phyloP scores from a whole-genome alignment of 2,329 filamentous ascomycete species.

The Madurella fahalii region DNA sequence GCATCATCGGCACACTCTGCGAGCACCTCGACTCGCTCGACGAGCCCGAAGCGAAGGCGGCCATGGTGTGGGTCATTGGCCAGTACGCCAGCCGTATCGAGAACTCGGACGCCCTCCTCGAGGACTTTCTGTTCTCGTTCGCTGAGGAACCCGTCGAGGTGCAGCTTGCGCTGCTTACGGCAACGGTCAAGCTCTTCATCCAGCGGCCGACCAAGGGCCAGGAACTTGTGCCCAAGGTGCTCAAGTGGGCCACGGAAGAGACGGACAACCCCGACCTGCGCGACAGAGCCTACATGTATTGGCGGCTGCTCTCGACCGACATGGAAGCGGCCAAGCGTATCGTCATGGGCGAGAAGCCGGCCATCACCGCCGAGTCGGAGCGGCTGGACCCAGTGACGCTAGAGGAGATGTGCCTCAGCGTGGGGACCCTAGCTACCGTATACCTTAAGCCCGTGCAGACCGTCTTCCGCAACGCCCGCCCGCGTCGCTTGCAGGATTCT shows the following conservation, averaged over 20 bases:
- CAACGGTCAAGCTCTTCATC: conserved; percentile 96
- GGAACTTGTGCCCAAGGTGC: conserved; percentile 84
- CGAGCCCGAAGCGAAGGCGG: conserved; percentile 95
- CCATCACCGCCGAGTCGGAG: conserved; percentile 94
- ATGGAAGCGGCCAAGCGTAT: conserved; percentile 80
- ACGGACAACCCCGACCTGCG: conserved; percentile 98
- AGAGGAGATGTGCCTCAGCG: conserved; percentile 95
- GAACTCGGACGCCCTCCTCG: conserved; percentile 87
- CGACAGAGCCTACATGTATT: conserved; percentile 98
- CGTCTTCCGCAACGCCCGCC: conserved; percentile 86
- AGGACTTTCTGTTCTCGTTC: conserved; percentile 93
- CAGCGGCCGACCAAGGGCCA: conserved; percentile 93
- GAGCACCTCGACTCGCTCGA: conserved; percentile 95
- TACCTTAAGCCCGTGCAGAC: conserved; percentile 98
- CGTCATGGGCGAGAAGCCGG: conserved; percentile 96
- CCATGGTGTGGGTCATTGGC: conserved; percentile 99
- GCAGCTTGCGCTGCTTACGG: conserved; percentile 87
- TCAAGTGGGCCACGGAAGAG: conserved; percentile 98
- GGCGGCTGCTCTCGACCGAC: conserved; percentile 90
- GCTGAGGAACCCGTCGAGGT: conserved; percentile 93
- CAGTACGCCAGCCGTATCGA: conserved; percentile 97
- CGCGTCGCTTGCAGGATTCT: conserved; percentile 72
- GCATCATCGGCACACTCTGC: conserved; percentile 91
- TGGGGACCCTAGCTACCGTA: conserved; percentile 92
- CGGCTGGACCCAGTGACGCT: conserved; percentile 86